Base-by-base conservation (phyloP, 148 eudicot species). In the Vaccinium darrowii region DNA sequence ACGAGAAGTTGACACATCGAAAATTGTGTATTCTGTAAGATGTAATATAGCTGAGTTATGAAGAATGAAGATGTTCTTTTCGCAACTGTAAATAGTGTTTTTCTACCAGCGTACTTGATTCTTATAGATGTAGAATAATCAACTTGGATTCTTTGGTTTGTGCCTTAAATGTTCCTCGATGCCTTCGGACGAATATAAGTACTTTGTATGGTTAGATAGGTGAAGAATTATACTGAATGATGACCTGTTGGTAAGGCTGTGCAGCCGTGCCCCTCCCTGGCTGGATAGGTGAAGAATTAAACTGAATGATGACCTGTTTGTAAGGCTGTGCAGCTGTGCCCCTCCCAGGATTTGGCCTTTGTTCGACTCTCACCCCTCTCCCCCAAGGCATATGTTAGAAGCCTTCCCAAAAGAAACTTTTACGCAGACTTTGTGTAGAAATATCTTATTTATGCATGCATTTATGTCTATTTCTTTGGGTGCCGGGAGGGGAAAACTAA, bases 81-180 rank as follows among this genome's bases (percentile, higher is more conserved):
- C 53, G 10, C 47, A 62, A 51, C 23, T 69, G 62, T 51, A 51
- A 50, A 82, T 72, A 51, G 36, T 43, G 54, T 74, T 36, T 81
- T 25, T n/a, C 7, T 19, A 82, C 84, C 77, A 27, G 77, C 53
- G 21, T 62, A 19, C 16, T 82, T 82, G 62, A 71, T 82, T 82
- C 9, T 23, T 50, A 8, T 25, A 43, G 36, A 16, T 5, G 50
- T 25, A 15, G 14, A 51, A 18, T 27, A 53, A 50, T 23, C 76
- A 82, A 82, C 76, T 65, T 69, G 67, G 21, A 14, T 5, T 62
- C 5, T 63, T 23, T 65, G 14, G 30, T 47, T 47, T 65, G 52
- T 81, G 63, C 13, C 63, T 78, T 79, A 1, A 13, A 30, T 10
- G 58, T n/a, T 63, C 30, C 11, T n/a, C 13, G 0, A 63, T 63